Evolutionary conservation across 768 basidiomycete species (phyloP), one percentile per base, ranked within the genome.

Genomic region (Serendipita indica): DNA sequence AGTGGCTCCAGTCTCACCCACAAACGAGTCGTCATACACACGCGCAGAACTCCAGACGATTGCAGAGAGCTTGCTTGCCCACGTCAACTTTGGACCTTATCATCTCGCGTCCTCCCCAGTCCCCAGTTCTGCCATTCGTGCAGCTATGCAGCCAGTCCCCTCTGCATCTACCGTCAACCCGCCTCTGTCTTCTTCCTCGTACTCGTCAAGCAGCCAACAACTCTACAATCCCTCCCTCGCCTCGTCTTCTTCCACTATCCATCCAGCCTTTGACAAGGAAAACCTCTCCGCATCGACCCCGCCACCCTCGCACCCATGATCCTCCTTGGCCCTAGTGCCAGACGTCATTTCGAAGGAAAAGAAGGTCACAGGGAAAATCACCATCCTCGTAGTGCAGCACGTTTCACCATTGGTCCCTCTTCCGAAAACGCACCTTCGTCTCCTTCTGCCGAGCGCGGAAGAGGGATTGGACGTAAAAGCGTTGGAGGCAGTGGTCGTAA

Each of bases 301-400:
- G 10, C 10, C 49, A 43, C 18, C 27, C 27, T 43, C 18, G 27
- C 41, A 6, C 18, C 18, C 18, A 43, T n/a, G 18, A 7, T 43
- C 18, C 10, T 54, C 16, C 12, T 54, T 16, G 49, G 49, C 30
- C 49, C 49, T 10, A 27, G 22, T 54, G 49, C 49, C 10, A 18
- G 49, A 4, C 12, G 49, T n/a, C 49, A 54, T 22, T 54, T 54
- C 49, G 49, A 54, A 28, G 49, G 49, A 13, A 54, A 54, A 27
- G 49, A 54, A n/a, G 49, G 49, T 1, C 18, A 43, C 27, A n/a
- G 41, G 41, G 41, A 43, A 25, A 43, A 43, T 43, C 41, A 43
- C 41, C 41, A 43, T 43, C 41, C 41, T 5, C 41, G 41, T 7
- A n/a, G n/a, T n/a, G n/a, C n/a, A n/a, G 41, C 41, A 25, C 18